Base-by-base conservation (phyloP, 306 rosid species). In the Begonia peltatifolia region DNA sequence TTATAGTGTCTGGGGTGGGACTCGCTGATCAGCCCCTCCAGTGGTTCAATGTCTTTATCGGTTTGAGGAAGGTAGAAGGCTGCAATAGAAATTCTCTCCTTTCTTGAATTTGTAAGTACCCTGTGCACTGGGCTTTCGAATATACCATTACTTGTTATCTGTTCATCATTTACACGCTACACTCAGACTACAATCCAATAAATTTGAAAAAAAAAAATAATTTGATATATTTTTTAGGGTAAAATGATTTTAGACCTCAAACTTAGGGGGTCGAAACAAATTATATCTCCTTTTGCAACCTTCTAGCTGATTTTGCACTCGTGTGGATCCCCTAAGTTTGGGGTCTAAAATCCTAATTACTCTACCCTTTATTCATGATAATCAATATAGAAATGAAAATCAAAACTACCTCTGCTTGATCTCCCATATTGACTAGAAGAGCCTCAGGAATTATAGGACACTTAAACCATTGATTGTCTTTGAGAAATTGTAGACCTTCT, bases 401-500 rank as follows among this genome's bases (percentile, higher is more conserved):
- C 10, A 23, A 25, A 41, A 10, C 62, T 71, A 84, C 94, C 90
- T 84, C 90, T 12, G 58, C 63, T 74, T 81, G 94, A 61, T 87
- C 96, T 54, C 96, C 96, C 42, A 87, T 75, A 42, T 87, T 84
- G 50, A 87, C 50, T 57, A 84, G 35, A 11, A 87, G 71, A 68
- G 93, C 88, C 16, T 69, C 59, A 12, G 86, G 64, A 55, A 81
- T 47, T 22, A 79, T 71, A n/a, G 96, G 84, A 42, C 78, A 82
- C 63, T 58, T 77, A 49, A 64, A 78, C 96, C 96, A 88, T 52
- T 71, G 54, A 9, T 64, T 65, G 53, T 74, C 93, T 71, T 73
- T 79, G 73, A 73, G 62, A 62, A 88, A 46, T 64, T 88, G 96
- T 36, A 88, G 84, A 50, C 96, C 94, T 68, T 81, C 93, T 10